Conservation (phyloP, 805 yeast genomes). For the Saturnispora serradocipensis region DNA sequence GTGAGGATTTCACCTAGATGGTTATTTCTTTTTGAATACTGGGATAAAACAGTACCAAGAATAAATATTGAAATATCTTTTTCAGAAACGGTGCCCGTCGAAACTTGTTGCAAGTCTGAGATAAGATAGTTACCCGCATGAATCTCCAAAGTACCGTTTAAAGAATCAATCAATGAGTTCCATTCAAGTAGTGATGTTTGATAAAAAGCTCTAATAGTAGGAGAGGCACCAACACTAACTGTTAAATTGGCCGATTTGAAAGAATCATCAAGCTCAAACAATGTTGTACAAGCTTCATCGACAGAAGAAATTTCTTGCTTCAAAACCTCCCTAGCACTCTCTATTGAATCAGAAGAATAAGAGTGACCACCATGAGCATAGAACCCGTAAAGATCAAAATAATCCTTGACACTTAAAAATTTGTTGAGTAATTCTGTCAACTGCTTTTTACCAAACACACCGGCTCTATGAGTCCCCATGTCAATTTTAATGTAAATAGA, state of each 20-base stretch:
- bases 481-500: conserved; percentile 59
- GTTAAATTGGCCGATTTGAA: conserved; percentile 28
- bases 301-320: conserved; percentile 51
- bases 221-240: conserved; percentile 75
- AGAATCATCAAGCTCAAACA: conserved; percentile 29
- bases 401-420: conserved; percentile 21
- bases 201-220: conserved; percentile 58
- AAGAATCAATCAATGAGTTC: conserved; percentile 11
- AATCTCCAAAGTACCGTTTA: conserved; percentile 44
- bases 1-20: conserved; percentile 52
- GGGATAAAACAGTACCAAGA: conserved; percentile 49
- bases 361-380: conserved; percentile 80
- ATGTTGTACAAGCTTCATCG: conserved; percentile 40
- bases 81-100: conserved; percentile 48
- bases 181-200: conserved; percentile 12
- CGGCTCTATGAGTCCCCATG: conserved; percentile 68
- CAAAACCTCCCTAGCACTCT: conserved; percentile 39
- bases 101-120: conserved; percentile 69
- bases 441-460: conserved; percentile 24
- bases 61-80: conserved; percentile 43
- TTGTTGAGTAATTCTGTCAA: conserved; percentile 12
- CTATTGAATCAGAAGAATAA: conserved; percentile 38
- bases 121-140: conserved; percentile 79
- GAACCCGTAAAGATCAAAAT: conserved; percentile 50
- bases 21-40: conserved; percentile 43